Evolutionary conservation across 371 early-diverging fungal species (phyloP).

Genomic region (Syncephalastrum monosporum): DNA sequence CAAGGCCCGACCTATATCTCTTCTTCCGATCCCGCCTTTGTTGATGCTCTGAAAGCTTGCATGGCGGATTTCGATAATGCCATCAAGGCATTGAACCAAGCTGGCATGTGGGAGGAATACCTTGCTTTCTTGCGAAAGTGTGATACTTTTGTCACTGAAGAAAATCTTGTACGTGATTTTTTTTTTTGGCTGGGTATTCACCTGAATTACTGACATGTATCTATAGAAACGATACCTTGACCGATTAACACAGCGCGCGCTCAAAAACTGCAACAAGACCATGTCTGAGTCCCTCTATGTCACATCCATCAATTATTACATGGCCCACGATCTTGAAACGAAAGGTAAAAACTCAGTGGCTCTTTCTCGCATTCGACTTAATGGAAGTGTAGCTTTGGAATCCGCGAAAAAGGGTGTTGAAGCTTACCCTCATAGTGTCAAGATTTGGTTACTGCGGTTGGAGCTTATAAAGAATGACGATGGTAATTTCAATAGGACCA

Average conservation of each 20-base stretch:
- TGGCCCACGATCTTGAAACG: too few species aligned
- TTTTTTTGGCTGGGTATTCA: neutral
- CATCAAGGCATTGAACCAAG: conserved; percentile 30
- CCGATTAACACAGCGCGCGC: conserved; percentile 41
- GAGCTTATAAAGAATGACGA: too few species aligned
- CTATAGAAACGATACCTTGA: conserved; percentile 53
- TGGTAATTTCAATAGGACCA: too few species aligned
- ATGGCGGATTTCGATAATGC: conserved; percentile 49
- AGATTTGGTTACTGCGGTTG: too few species aligned
- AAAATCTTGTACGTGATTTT: conserved; percentile 44
- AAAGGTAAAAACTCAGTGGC: too few species aligned
- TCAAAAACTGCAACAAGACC: too few species aligned
- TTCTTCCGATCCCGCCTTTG: conserved; percentile 50
- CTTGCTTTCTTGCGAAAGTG: conserved; percentile 58
- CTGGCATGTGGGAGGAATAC: conserved; percentile 62
- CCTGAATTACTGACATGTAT: neutral
- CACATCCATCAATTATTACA: too few species aligned
- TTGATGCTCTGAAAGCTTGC: conserved; percentile 54
- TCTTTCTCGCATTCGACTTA: too few species aligned
- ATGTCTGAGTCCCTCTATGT: too few species aligned
- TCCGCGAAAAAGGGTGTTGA: too few species aligned
- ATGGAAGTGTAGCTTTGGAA: too few species aligned
- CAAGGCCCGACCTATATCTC: conserved; percentile 28
- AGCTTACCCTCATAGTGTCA: too few species aligned
- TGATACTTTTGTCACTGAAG: conserved; percentile 47